phyloP scores from a whole-genome alignment of 2,329 filamentous ascomycete species.

The Curvularia hawaiiensis region DNA sequence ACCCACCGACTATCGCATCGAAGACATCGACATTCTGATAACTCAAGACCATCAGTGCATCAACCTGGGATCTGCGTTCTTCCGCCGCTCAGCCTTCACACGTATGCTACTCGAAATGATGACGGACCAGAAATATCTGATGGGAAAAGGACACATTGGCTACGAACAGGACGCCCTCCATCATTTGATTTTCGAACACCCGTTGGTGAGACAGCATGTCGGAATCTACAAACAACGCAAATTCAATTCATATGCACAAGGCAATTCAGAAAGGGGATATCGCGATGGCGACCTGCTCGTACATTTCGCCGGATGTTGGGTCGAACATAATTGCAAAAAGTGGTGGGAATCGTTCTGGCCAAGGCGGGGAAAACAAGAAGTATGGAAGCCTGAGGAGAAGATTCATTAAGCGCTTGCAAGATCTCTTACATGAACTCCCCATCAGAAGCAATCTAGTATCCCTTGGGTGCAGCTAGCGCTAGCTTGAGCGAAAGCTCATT shows the following conservation, averaged over 20 bases:
- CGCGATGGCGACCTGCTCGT: slow-evolving; percentile 48
- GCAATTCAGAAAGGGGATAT: slow-evolving; percentile 46
- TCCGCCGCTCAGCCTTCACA: slow-evolving; percentile 47
- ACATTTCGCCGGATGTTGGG: slow-evolving; percentile 51
- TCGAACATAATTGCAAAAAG: not conserved
- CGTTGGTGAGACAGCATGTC: slow-evolving; percentile 45
- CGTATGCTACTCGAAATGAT: slow-evolving; percentile 48
- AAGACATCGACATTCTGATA: slow-evolving; percentile 48
- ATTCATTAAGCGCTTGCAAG: not conserved
- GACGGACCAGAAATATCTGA: slow-evolving; percentile 46
- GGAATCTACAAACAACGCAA: slow-evolving; percentile 46
- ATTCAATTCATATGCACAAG: slow-evolving; percentile 47
- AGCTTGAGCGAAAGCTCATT: too few relatives aligned
- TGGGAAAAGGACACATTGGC: slow-evolving; percentile 39
- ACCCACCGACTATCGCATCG: slow-evolving; percentile 34
- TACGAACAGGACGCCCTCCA: slow-evolving; percentile 47
- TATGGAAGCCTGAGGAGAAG: slow-evolving; percentile 21
- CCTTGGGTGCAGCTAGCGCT: too few relatives aligned
- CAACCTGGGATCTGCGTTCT: slow-evolving; percentile 49
- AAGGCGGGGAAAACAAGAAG: slow-evolving; percentile 35
- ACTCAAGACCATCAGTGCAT: slow-evolving; percentile 50
- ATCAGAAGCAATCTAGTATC: too few relatives aligned
- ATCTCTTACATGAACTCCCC: not conserved
- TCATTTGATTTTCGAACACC: slow-evolving; percentile 44
- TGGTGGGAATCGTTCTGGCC: slow-evolving; percentile 47